Conservation (phyloP, 164 flowering plant species). For the Aristolochia contorta region DNA sequence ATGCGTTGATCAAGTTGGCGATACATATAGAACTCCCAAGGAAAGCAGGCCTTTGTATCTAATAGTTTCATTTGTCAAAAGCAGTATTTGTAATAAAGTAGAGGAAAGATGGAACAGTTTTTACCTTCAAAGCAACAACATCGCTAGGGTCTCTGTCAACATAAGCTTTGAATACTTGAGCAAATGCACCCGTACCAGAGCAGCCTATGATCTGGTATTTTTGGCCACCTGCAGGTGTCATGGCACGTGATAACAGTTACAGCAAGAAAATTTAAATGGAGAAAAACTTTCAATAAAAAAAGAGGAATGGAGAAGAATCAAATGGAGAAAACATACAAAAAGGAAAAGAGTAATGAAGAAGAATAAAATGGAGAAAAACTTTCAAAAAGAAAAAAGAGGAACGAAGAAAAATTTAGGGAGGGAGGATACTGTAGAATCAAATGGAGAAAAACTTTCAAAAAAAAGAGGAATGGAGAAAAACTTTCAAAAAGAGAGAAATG, state of each 20-base stretch:
- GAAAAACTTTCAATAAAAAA: too few species aligned
- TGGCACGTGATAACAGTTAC: background rate
- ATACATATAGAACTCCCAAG: slow-evolving; percentile 98
- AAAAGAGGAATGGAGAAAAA: too few species aligned
- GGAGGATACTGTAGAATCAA: too few species aligned
- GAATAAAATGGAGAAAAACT: too few species aligned
- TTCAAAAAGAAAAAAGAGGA: background rate
- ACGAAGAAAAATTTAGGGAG: too few species aligned
- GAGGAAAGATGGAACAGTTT: background rate
- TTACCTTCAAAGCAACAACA: slow-evolving; percentile 85
- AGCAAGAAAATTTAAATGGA: background rate
- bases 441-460: too few species aligned
- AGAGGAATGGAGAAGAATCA: background rate
- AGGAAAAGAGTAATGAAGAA: too few species aligned
- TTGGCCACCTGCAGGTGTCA: slow-evolving; percentile 43
- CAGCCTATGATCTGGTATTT: slow-evolving; percentile 93
- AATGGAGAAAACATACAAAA: background rate
- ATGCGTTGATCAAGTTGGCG: slow-evolving; percentile 78
- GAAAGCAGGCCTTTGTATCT: slow-evolving; percentile 94
- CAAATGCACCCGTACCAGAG: slow-evolving; percentile 92
- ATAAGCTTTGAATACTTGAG: slow-evolving; percentile 79
- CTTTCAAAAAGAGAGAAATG: background rate
- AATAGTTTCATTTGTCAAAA: background rate
- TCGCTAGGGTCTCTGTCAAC: slow-evolving; percentile 60
- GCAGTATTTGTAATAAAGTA: background rate